Percentiles rank a stretch among this genome's conserved stretches.
These are phyloP conservation scores for Leucocoprinus leucothites DNA, from an alignment of 768 basidiomycete genomes.

Conservation along the genomic window DNA sequence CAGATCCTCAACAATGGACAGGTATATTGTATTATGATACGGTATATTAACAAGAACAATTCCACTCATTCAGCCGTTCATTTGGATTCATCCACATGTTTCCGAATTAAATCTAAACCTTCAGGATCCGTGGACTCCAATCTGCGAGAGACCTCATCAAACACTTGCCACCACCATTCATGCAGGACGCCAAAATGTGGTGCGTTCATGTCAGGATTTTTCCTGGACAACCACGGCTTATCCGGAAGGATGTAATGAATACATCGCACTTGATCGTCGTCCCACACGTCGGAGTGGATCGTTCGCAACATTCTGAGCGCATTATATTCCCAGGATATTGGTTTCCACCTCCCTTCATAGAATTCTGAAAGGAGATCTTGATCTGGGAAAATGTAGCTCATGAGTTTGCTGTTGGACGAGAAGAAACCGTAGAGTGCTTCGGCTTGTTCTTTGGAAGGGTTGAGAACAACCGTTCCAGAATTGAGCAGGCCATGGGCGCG, in stretches of 20 bases:
- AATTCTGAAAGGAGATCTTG: constrained; percentile 86
- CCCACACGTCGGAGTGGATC: constrained; percentile 76
- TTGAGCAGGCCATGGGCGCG: constrained; percentile 85
- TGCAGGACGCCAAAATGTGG: constrained; percentile 51
- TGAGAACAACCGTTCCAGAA: constrained; percentile 83
- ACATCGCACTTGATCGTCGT: constrained; percentile 80
- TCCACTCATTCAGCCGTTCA: no score
- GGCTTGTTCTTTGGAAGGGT: constrained; percentile 61
- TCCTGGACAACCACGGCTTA: constrained; percentile 78
- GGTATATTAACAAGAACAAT: no score
- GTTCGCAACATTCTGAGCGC: constrained; percentile 83
- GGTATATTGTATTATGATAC: no score
- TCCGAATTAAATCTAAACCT: constrained; percentile 48
- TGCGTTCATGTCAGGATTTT: constrained; percentile 31
- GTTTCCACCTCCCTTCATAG: constrained; percentile 77
- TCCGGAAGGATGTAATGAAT: constrained; percentile 85
- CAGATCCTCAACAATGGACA: no score
- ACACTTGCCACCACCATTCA: constrained; percentile 81
- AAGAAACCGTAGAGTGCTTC: constrained; percentile 56
- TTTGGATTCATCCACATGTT: constrained; percentile 40
- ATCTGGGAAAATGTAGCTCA: constrained; percentile 70
- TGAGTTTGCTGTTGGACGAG: constrained; percentile 35
- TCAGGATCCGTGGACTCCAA: constrained; percentile 41
- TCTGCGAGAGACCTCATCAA: constrained; percentile 42
- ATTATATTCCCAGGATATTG: constrained; percentile 87